Percentiles rank a stretch among this genome's conserved stretches.
Evolutionary conservation across 1,284 basidiomycete species (phyloP).

Genomic region (Ustilago shanxiensis): DNA sequence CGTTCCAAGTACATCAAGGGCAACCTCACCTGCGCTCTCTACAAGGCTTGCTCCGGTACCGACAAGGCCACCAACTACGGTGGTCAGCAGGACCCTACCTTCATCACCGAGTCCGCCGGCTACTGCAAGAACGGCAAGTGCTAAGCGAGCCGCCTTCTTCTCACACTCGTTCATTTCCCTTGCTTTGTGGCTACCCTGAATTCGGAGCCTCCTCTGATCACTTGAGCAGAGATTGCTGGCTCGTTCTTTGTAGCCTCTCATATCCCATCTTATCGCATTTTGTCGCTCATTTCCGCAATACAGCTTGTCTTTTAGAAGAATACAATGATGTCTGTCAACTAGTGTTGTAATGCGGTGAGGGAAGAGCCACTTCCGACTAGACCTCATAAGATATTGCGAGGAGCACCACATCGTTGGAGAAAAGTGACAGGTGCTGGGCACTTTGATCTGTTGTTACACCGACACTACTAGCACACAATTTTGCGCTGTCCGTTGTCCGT

Average conservation of each 20-base stretch:
- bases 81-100: constrained; percentile 54
- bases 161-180: background rate
- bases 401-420: background rate
- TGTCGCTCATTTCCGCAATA: background rate
- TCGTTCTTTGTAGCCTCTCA: background rate
- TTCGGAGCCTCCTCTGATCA: constrained; percentile 7
- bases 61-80: too few relatives aligned
- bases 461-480: background rate
- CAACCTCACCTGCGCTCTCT: too few relatives aligned
- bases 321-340: too few relatives aligned
- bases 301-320: too few relatives aligned
- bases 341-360: too few relatives aligned
- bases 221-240: constrained; percentile 11
- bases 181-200: background rate
- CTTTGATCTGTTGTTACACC: background rate
- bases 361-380: background rate
- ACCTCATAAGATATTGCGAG: too few relatives aligned
- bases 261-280: background rate
- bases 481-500: background rate
- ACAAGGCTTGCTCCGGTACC: too few relatives aligned
- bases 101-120: constrained; percentile 39
- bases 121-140: constrained; percentile 48
- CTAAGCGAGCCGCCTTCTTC: background rate
- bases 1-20: too few relatives aligned
- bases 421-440: background rate